Conservation (phyloP, 768 basidiomycete genomes). For the Phlegmacium glaucopus region DNA sequence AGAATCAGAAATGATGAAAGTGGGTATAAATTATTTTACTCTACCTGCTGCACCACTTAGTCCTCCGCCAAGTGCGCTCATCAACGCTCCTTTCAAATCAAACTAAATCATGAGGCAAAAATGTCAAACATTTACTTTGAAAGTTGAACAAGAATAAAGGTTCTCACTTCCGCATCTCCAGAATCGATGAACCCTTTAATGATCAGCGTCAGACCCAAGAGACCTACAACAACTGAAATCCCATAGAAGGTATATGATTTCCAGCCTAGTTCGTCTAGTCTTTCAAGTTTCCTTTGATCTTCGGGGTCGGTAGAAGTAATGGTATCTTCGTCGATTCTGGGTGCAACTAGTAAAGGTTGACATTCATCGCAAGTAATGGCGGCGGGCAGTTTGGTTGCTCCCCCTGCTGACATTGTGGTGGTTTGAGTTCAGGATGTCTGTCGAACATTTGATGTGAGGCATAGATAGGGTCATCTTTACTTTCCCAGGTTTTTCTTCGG, state of each 20-base stretch:
- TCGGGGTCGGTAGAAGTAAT: background rate
- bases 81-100: constrained; percentile 73
- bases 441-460: no score
- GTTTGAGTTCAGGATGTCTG: background rate
- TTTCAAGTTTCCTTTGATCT: constrained; percentile 1
- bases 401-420: background rate
- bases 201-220: constrained; percentile 44
- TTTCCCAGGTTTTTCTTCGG: no score
- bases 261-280: constrained; percentile 20
- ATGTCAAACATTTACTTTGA: background rate
- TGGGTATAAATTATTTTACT: background rate
- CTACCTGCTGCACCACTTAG: constrained; percentile 83
- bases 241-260: constrained; percentile 27
- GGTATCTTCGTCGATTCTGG: constrained; percentile 3
- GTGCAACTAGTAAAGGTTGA: constrained; percentile 19
- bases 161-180: constrained; percentile 61
- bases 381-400: background rate
- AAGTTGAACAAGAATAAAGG: background rate
- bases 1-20: constrained; percentile 1
- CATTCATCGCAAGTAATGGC: constrained; percentile 12
- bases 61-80: constrained; percentile 85
- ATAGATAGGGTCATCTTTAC: no score
- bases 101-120: constrained; percentile 52
- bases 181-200: constrained; percentile 71
- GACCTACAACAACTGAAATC: constrained; percentile 31